A percentile compares a stretch with the other conserved stretches of the same genome.
phyloP scores from a whole-genome alignment of 1,284 basidiomycete genomes.

The Mycosarcoma mackinlayi region DNA sequence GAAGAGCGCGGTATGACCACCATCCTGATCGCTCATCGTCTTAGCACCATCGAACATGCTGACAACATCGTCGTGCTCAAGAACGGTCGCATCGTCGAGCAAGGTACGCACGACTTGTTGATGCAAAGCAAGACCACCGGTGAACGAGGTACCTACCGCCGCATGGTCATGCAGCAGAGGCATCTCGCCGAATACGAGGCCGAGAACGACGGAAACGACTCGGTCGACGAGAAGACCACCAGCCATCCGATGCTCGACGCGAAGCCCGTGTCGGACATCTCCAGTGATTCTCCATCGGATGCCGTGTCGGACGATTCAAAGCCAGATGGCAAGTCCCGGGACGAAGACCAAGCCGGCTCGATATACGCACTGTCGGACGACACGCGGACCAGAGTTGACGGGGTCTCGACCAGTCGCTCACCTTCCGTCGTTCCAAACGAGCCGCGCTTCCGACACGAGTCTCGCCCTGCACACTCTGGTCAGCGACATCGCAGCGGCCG shows the following conservation, averaged over 20 bases:
- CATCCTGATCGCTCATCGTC: slow-evolving; percentile 64
- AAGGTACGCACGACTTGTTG: slow-evolving; percentile 57
- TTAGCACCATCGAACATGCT: slow-evolving; percentile 64
- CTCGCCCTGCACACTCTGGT: slow-evolving; percentile 9
- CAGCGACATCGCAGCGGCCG: slow-evolving; percentile 36
- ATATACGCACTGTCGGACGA: slow-evolving; percentile 26
- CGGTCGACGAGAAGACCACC: not conserved
- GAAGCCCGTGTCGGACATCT: slow-evolving; percentile 9
- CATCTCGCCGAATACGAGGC: slow-evolving; percentile 37
- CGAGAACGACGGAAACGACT: slow-evolving; percentile 5
- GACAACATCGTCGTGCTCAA: slow-evolving; percentile 64
- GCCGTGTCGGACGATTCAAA: slow-evolving; percentile 9
- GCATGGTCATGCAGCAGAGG: slow-evolving; percentile 63
- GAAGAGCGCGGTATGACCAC: slow-evolving; percentile 63
- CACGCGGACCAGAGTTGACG: slow-evolving; percentile 36
- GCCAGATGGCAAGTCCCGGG: slow-evolving; percentile 1
- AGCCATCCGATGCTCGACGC: slow-evolving; percentile 3
- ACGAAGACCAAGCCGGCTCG: slow-evolving; percentile 4
- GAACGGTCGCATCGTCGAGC: slow-evolving; percentile 58
- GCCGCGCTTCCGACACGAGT: slow-evolving; percentile 7
- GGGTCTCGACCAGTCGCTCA: slow-evolving; percentile 22
- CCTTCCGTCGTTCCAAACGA: slow-evolving; percentile 33
- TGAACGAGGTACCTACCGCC: slow-evolving; percentile 47
- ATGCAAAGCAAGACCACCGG: slow-evolving; percentile 34
- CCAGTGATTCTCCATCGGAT: slow-evolving; percentile 14